Percentiles rank a stretch among this genome's conserved stretches.
Evolutionary conservation across 1,284 basidiomycete genomes (phyloP).

Genomic region (Gymnopus androsaceus): DNA sequence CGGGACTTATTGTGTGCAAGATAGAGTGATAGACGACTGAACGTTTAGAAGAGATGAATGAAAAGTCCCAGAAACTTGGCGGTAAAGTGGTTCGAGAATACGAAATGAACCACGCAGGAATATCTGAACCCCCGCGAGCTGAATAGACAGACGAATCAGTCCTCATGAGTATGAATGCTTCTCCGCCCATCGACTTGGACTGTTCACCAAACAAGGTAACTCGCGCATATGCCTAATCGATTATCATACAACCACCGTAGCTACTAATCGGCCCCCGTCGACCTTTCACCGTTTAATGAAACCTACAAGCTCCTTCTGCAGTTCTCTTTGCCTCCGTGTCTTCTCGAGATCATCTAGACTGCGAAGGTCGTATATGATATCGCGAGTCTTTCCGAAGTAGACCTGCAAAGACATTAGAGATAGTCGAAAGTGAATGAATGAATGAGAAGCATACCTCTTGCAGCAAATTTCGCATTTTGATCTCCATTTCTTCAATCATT

Average conservation of each 20-base stretch:
- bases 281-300: constrained; percentile 66
- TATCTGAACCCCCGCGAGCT: no score
- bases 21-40: no score
- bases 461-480: constrained; percentile 95
- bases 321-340: constrained; percentile 76
- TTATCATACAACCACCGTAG: background rate
- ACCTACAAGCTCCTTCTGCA: constrained; percentile 95
- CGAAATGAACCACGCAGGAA: no score
- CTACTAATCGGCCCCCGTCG: background rate
- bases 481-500: constrained; percentile 98
- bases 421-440: constrained; percentile 1
- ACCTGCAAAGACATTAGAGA: constrained; percentile 50
- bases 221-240: background rate
- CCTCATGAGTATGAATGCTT: no score
- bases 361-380: constrained; percentile 90
- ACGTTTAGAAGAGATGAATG: no score
- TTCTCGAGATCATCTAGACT: constrained; percentile 87
- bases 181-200: no score
- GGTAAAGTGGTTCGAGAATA: no score
- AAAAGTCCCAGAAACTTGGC: no score
- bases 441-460: constrained; percentile 63
- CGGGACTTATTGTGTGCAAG: no score
- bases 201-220: background rate
- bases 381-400: constrained; percentile 97
- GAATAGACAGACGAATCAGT: no score